These are phyloP conservation scores for Trametes hirsuta DNA, from an alignment of 1,284 basidiomycete genomes.

Conservation along the genomic window DNA sequence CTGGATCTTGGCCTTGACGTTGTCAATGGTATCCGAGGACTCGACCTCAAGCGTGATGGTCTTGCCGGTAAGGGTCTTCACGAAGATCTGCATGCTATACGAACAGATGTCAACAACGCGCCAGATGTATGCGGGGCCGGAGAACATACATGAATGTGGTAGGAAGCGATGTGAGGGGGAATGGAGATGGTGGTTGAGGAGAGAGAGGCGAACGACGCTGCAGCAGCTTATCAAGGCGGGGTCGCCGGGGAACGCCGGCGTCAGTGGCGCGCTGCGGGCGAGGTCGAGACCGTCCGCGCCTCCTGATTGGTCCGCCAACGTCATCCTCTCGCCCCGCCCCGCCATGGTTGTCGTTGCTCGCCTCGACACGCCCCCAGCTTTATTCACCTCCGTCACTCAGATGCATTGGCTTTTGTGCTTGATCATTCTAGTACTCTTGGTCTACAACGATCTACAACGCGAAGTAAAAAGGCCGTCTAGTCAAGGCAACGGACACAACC, in stretches of 20 bases:
- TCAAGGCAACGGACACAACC: not conserved
- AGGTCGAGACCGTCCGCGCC: constrained; percentile 5
- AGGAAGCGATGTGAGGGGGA: constrained; percentile 3
- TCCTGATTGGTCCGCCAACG: constrained; percentile 3
- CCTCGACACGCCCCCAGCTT: too few relatives aligned
- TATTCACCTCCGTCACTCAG: too few relatives aligned
- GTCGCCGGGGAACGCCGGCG: constrained; percentile 9
- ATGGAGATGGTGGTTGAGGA: constrained; percentile 32
- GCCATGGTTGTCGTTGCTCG: too few relatives aligned
- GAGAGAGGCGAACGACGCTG: constrained; percentile 18
- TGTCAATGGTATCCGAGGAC: too few relatives aligned
- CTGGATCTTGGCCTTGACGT: constrained; percentile 10
- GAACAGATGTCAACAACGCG: not conserved
- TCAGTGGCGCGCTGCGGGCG: not conserved
- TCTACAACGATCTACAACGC: too few relatives aligned
- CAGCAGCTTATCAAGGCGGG: constrained; percentile 28
- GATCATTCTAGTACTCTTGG: too few relatives aligned
- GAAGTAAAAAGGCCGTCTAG: too few relatives aligned
- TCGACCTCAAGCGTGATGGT: constrained; percentile 26
- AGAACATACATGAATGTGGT: constrained; percentile 10
- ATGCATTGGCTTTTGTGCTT: too few relatives aligned
- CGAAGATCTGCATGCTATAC: constrained; percentile 36
- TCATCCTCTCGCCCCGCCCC: constrained; percentile 1
- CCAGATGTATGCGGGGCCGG: too few relatives aligned
- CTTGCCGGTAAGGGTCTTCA: constrained; percentile 37